These are phyloP conservation scores for Aegilops sharonensis DNA, from an alignment of 176 grass and related monocot genomes.

Conservation along the genomic window DNA sequence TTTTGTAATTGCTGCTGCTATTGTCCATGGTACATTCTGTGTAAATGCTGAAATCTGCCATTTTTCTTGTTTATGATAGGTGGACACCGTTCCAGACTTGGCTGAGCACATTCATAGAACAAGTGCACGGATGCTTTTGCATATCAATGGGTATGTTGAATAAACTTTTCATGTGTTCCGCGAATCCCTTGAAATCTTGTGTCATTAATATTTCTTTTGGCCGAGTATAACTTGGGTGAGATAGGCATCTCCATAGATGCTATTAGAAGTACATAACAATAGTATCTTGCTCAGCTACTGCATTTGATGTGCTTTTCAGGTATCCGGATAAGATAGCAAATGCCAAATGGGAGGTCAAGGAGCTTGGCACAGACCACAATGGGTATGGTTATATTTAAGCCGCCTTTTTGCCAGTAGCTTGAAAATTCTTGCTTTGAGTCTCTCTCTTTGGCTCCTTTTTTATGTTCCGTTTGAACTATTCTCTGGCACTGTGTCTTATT, in stretches of 20 bases:
- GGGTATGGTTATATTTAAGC: conserved; percentile 66
- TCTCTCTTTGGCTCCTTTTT: conserved; percentile 2
- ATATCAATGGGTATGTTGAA: conserved; percentile 86
- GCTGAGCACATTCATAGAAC: conserved; percentile 84
- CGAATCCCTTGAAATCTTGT: neutral
- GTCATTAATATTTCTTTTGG: conserved; percentile 1
- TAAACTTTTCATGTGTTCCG: neutral
- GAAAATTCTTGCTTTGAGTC: conserved; percentile 4
- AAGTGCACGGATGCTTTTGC: conserved; percentile 91
- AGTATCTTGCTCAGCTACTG: conserved; percentile 20
- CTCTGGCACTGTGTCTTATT: neutral
- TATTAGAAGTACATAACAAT: neutral
- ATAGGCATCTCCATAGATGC: conserved; percentile 21
- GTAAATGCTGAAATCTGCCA: neutral
- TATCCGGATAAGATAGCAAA: conserved; percentile 96
- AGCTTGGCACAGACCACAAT: conserved; percentile 99
- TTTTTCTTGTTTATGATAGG: conserved; percentile 55
- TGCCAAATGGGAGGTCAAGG: conserved; percentile 99
- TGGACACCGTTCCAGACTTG: conserved; percentile 92
- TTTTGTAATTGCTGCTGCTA: neutral
- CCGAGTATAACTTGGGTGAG: neutral
- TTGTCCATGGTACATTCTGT: neutral
- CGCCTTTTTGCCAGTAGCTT: conserved; percentile 16
- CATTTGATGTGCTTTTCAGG: conserved; percentile 48
- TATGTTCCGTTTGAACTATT: conserved; percentile 14